phyloP scores from a whole-genome alignment of 2,329 filamentous ascomycete species.

The Claviceps cyperi region DNA sequence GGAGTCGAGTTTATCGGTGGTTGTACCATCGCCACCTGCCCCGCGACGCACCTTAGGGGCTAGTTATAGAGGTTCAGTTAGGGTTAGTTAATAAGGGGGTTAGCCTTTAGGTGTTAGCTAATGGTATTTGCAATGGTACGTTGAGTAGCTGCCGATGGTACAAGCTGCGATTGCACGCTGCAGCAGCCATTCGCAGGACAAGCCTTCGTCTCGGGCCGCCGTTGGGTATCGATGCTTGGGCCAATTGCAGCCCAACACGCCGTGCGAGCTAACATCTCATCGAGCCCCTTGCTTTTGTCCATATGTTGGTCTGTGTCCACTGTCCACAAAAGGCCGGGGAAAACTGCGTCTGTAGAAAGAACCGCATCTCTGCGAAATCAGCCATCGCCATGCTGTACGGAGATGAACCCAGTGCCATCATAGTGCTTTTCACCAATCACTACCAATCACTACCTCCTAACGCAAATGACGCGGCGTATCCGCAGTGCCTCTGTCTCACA shows the following conservation, averaged over 20 bases:
- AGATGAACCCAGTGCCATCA: too few species aligned
- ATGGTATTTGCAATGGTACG: too few species aligned
- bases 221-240: constrained; percentile 26
- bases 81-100: too few species aligned
- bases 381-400: too few species aligned
- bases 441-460: not conserved
- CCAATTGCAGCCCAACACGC: constrained; percentile 23
- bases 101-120: too few species aligned
- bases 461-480: not conserved
- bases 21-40: too few species aligned
- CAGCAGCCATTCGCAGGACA: constrained; percentile 1
- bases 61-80: too few species aligned
- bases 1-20: too few species aligned
- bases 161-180: too few species aligned
- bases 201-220: constrained; percentile 8
- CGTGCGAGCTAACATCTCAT: not conserved
- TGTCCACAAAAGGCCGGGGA: too few species aligned
- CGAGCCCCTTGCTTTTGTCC: not conserved
- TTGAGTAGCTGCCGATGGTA: too few species aligned
- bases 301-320: not conserved
- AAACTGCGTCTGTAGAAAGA: not conserved
- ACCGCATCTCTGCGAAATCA: not conserved
- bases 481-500: not conserved
- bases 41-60: too few species aligned
- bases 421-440: not conserved